Evolutionary conservation across 2,329 filamentous ascomycete genomes (phyloP).

Genomic region (Pseudogymnoascus sp.): DNA sequence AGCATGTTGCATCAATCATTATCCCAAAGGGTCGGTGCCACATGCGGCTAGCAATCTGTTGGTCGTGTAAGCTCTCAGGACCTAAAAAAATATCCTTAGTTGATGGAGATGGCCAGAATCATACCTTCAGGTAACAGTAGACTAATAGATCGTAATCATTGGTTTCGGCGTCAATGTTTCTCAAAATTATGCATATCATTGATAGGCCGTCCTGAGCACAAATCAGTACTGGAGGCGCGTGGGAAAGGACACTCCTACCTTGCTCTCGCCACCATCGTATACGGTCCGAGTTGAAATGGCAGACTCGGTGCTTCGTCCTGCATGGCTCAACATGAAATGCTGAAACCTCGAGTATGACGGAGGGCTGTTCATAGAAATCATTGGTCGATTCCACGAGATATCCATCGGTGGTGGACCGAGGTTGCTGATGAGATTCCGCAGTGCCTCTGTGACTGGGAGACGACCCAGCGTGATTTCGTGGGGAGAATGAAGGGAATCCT

Average conservation of each 20-base stretch:
- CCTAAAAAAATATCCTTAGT: not conserved
- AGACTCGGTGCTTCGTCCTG: constrained; percentile 58
- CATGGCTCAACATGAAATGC: constrained; percentile 66
- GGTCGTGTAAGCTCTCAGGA: constrained; percentile 12
- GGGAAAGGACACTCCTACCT: constrained; percentile 35
- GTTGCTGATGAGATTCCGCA: constrained; percentile 58
- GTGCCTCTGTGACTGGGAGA: constrained; percentile 53
- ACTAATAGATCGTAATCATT: constrained; percentile 61
- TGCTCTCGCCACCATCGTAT: constrained; percentile 66
- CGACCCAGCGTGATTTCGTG: constrained; percentile 46
- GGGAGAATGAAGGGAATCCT: constrained; percentile 50
- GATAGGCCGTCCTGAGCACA: constrained; percentile 53
- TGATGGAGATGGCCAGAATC: constrained; percentile 16
- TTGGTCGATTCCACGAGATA: constrained; percentile 63
- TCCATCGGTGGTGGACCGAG: constrained; percentile 62
- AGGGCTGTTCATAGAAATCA: constrained; percentile 57
- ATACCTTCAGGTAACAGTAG: constrained; percentile 61
- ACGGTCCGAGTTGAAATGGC: constrained; percentile 59
- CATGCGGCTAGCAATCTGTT: constrained; percentile 59
- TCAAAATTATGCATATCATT: constrained; percentile 62
- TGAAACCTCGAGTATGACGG: constrained; percentile 63
- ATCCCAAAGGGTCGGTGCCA: constrained; percentile 65
- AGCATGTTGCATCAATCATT: constrained; percentile 64
- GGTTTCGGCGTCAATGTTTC: constrained; percentile 59
- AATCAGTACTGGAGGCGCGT: constrained; percentile 13